Conservation (phyloP, 352 stramenopile genomes). For the Pythium dissimile region DNA sequence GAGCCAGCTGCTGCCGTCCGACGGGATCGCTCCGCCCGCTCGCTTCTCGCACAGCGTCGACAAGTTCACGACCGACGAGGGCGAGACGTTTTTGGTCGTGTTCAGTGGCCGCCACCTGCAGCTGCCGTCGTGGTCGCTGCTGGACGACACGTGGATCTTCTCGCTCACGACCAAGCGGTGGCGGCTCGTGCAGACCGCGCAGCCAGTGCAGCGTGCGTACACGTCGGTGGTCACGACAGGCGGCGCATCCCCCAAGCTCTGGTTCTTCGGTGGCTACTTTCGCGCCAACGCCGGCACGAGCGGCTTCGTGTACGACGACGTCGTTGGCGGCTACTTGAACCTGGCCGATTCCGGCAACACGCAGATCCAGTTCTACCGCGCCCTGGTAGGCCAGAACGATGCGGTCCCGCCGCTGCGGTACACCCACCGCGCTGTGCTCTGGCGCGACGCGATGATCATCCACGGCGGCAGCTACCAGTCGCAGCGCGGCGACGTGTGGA, state of each 20-base stretch:
- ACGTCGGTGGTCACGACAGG: constrained; percentile 49
- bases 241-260: constrained; percentile 33
- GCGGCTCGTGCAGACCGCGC: constrained; percentile 23
- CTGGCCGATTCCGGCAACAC: constrained; percentile 16
- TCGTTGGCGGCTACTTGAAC: constrained; percentile 31
- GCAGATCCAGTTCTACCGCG: constrained; percentile 30
- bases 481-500: constrained; percentile 64
- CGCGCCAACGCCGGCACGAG: constrained; percentile 44
- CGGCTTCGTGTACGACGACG: constrained; percentile 71
- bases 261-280: constrained; percentile 79
- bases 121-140: constrained; percentile 42
- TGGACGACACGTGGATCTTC: constrained; percentile 60
- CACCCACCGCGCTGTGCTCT: constrained; percentile 55
- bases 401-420: constrained; percentile 51
- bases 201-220: constrained; percentile 44
- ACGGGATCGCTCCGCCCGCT: constrained; percentile 25
- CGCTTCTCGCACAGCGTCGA: constrained; percentile 64
- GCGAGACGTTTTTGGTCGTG: constrained; percentile 40
- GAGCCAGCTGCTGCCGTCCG: constrained; percentile 29
- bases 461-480: constrained; percentile 71
- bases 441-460: constrained; percentile 56
- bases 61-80: constrained; percentile 29
- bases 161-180: constrained; percentile 42
- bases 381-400: constrained; percentile 7
- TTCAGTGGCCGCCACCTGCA: constrained; percentile 57